Percentiles rank a stretch among this genome's conserved stretches.
Conservation (phyloP, 202 grass and related monocot genomes). For the Zoysia matrella region DNA sequence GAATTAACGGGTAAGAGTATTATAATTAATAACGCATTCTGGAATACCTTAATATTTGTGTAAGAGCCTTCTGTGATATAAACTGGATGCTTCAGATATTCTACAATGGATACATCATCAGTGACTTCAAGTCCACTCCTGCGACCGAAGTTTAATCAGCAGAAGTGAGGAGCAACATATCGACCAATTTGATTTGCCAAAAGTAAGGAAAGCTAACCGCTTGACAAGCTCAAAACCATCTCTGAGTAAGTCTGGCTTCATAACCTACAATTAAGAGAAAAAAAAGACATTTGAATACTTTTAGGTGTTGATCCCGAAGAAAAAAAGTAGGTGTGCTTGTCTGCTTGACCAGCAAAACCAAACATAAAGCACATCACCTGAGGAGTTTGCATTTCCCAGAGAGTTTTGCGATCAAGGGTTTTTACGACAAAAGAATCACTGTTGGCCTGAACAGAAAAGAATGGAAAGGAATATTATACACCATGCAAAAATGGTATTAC, state of each 20-base stretch:
- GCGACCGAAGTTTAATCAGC: conserved; percentile 23
- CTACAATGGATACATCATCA: conserved; percentile 96
- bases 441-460: conserved; percentile 60
- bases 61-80: conserved; percentile 95
- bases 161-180: conserved; percentile 6
- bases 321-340: not conserved
- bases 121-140: conserved; percentile 93
- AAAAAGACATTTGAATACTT: not conserved
- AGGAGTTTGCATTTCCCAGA: conserved; percentile 99
- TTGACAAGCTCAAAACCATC: conserved; percentile 94
- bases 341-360: not conserved
- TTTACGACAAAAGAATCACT: conserved; percentile 85
- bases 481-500: not conserved
- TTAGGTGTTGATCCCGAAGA: not conserved
- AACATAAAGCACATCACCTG: conserved; percentile 58
- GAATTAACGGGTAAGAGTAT: not conserved
- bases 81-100: conserved; percentile 88
- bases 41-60: conserved; percentile 91
- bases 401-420: conserved; percentile 94
- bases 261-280: conserved; percentile 64
- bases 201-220: conserved; percentile 50
- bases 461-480: conserved; percentile 24
- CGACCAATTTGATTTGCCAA: not conserved
- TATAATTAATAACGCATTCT: not conserved
- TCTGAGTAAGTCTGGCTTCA: conserved; percentile 76